Conservation (phyloP, 148 eudicot genomes). For the Amaranthus palmeri region DNA sequence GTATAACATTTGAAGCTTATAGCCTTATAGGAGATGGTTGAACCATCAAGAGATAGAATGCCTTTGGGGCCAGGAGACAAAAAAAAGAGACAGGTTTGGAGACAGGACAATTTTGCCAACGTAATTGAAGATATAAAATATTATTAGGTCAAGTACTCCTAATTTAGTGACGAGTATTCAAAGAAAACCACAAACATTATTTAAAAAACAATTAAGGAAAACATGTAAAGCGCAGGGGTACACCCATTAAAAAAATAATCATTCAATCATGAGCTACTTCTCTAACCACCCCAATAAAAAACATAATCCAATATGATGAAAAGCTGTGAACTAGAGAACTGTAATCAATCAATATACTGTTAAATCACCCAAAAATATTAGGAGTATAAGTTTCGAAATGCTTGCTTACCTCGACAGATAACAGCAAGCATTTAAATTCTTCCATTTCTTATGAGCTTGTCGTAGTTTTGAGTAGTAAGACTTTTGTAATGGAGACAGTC, state of each 20-base stretch:
- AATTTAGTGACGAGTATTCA: too few species aligned
- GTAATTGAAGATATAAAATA: not conserved
- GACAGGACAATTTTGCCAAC: not conserved
- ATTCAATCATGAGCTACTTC: not conserved
- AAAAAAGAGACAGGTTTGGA: not conserved
- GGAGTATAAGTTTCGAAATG: not conserved
- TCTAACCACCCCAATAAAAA: too few species aligned
- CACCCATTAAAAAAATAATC: not conserved
- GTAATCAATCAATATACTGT: not conserved
- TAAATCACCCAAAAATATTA: not conserved
- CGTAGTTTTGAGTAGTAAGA: not conserved
- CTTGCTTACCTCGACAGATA: not conserved
- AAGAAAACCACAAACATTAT: not conserved
- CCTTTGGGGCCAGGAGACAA: not conserved
- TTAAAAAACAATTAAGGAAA: not conserved
- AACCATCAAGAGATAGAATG: not conserved
- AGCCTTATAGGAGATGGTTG: not conserved
- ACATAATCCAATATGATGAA: too few species aligned
- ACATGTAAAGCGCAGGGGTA: not conserved
- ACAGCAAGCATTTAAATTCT: not conserved
- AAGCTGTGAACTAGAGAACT: too few species aligned
- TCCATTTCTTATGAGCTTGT: too few species aligned
- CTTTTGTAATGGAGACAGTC: not conserved
- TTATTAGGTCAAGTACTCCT: not conserved
- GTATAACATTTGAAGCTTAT: too few species aligned